Evolutionary conservation across 148 eudicot genomes (phyloP).

Genomic region (Rhododendron mucronatum): DNA sequence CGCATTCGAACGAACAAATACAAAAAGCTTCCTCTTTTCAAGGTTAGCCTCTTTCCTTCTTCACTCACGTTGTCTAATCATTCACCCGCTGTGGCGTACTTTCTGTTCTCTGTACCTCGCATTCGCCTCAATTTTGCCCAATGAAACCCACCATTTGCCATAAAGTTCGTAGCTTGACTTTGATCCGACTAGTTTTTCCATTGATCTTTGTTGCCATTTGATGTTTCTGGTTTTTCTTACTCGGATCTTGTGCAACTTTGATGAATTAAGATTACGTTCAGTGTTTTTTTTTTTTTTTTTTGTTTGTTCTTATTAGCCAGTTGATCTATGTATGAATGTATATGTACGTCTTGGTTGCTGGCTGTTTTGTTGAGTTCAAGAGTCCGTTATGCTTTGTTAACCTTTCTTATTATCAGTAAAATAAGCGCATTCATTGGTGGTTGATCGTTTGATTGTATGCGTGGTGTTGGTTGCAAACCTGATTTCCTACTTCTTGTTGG

Average conservation of each 20-base stretch:
- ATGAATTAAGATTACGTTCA: neutral
- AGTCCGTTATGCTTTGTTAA: neutral
- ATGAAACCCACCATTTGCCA: neutral
- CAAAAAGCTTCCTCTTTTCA: neutral
- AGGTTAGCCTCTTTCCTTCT: constrained; percentile 4
- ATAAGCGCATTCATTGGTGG: neutral
- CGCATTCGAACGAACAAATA: neutral
- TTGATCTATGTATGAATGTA: neutral
- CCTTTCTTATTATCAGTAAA: neutral
- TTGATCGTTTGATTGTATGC: neutral
- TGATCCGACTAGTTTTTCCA: neutral
- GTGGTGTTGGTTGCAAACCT: neutral
- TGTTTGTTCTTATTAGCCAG: neutral
- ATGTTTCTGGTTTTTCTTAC: neutral
- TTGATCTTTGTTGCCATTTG: neutral
- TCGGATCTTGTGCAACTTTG: constrained; percentile 2
- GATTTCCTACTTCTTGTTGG: neutral
- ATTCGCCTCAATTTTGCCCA: neutral
- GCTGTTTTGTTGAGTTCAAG: neutral
- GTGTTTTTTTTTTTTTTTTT: no score
- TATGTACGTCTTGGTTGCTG: neutral
- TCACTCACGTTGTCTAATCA: neutral
- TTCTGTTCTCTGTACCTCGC: neutral
- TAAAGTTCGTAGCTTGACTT: neutral
- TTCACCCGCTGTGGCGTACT: neutral